Conservation (phyloP, 106 monocot genomes). For the Iris macrosiphon region DNA sequence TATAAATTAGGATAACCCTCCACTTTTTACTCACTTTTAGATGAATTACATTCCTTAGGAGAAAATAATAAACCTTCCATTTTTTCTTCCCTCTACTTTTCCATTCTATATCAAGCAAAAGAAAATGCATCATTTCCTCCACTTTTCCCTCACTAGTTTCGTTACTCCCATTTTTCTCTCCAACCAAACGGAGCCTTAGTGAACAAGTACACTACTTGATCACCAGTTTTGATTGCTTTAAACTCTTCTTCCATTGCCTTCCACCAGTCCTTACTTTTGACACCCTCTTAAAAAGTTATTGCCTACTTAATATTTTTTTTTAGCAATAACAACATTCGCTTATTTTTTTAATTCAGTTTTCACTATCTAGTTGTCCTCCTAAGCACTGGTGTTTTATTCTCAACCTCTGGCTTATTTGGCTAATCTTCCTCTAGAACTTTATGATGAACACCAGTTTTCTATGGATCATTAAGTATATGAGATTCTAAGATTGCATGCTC, state of each 20-base stretch:
- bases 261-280: not conserved
- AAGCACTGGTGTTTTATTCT: not conserved
- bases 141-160: too few species aligned
- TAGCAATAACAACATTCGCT: not conserved
- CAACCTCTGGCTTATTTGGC: not conserved
- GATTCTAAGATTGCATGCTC: not conserved
- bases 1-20: too few species aligned
- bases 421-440: not conserved
- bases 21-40: too few species aligned
- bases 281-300: not conserved
- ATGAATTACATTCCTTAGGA: too few species aligned
- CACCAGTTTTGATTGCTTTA: too few species aligned
- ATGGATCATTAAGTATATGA: not conserved
- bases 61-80: too few species aligned
- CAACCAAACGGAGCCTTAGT: too few species aligned
- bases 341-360: not conserved
- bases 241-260: slow-evolving; percentile 19
- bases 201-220: too few species aligned
- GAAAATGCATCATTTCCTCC: too few species aligned
- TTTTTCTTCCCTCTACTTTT: too few species aligned
- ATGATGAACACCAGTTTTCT: not conserved
- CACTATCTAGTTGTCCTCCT: not conserved
- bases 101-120: too few species aligned
- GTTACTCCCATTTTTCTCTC: too few species aligned
- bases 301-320: not conserved